Conservation (phyloP, 1,284 basidiomycete genomes). For the Cutaneotrichosporon cavernicola region DNA sequence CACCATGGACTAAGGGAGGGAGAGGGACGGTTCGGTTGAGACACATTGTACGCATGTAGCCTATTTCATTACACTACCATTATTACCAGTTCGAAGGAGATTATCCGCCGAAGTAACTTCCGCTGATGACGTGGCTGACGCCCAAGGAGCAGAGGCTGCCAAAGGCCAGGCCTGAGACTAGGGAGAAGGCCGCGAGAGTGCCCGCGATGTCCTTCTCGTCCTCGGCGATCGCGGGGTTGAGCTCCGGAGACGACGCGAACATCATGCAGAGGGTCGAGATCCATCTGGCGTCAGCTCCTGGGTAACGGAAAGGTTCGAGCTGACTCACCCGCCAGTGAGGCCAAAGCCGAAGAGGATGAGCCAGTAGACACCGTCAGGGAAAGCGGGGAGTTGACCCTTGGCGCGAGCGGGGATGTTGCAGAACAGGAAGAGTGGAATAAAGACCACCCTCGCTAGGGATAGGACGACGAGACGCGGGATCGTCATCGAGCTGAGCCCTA, state of each 20-base stretch:
- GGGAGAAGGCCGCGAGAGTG: conserved; percentile 71
- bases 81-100: background rate
- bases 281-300: conserved; percentile 35
- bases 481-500: conserved; percentile 53
- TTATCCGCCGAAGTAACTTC: conserved; percentile 28
- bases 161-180: conserved; percentile 70
- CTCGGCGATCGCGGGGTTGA: conserved; percentile 51
- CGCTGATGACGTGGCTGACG: conserved; percentile 54
- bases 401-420: conserved; percentile 61
- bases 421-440: conserved; percentile 77
- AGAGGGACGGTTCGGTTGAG: background rate
- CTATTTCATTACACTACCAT: conserved; percentile 13
- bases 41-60: conserved; percentile 27
- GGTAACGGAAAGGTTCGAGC: background rate
- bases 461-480: conserved; percentile 43
- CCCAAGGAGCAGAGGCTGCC: conserved; percentile 77
- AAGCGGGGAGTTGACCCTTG: conserved; percentile 57
- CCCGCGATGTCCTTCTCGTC: conserved; percentile 79
- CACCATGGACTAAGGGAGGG: conserved; percentile 20
- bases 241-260: conserved; percentile 44
- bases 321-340: conserved; percentile 68
- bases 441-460: conserved; percentile 66
- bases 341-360: conserved; percentile 69
- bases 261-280: conserved; percentile 51
- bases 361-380: conserved; percentile 73